Conservation (phyloP, 352 stramenopile genomes). For the Phytophthora pisi region DNA sequence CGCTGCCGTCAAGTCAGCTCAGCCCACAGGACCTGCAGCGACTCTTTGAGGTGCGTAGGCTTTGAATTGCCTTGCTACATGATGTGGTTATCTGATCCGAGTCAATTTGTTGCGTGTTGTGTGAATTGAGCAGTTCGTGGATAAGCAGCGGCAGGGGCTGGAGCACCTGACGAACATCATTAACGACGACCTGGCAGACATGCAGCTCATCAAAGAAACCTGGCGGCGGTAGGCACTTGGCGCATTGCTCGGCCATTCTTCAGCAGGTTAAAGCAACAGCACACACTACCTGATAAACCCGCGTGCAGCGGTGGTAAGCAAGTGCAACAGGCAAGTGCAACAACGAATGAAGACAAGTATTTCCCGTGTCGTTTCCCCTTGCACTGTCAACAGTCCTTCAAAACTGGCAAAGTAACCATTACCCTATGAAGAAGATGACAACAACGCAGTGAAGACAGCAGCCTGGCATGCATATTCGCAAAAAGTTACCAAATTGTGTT, state of each 20-base stretch:
- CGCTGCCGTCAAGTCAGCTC: conserved; percentile 53
- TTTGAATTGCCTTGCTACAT: neutral
- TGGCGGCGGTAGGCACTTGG: conserved; percentile 64
- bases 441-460: neutral
- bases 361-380: conserved; percentile 4
- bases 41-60: conserved; percentile 62
- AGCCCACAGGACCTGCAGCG: conserved; percentile 78
- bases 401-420: too few species aligned
- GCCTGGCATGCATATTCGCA: conserved; percentile 29
- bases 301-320: neutral
- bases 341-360: conserved; percentile 16
- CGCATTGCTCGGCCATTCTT: neutral
- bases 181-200: conserved; percentile 86
- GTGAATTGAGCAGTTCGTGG: conserved; percentile 60
- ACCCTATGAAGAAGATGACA: conserved; percentile 2
- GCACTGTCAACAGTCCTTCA: too few species aligned
- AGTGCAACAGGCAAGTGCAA: neutral
- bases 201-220: conserved; percentile 89
- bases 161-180: conserved; percentile 84
- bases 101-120: conserved; percentile 7
- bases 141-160: conserved; percentile 85
- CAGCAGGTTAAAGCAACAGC: neutral
- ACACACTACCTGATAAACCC: neutral
- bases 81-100: neutral
- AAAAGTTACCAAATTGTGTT: conserved; percentile 40